Conservation (phyloP, 2,329 filamentous ascomycete species). For the Ascochyta koolunga region DNA sequence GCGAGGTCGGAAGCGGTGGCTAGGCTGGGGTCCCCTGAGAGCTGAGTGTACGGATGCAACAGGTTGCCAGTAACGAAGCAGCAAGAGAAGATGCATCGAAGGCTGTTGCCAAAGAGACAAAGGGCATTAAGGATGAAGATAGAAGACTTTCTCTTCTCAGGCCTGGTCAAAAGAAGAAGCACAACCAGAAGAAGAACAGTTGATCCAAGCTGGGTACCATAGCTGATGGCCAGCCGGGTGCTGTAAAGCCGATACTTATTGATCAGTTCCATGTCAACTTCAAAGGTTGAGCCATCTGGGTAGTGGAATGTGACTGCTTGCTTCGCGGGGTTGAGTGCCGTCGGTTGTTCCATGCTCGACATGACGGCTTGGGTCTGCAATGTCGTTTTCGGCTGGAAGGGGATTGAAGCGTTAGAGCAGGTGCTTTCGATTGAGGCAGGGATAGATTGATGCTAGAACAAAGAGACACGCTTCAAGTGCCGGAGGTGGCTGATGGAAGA, state of each 20-base stretch:
- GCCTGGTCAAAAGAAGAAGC: constrained; percentile 70
- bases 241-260: constrained; percentile 56
- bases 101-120: constrained; percentile 65
- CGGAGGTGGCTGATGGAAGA: neutral
- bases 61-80: constrained; percentile 67
- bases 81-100: constrained; percentile 64
- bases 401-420: neutral
- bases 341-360: constrained; percentile 11
- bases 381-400: neutral
- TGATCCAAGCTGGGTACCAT: constrained; percentile 73
- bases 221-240: constrained; percentile 64
- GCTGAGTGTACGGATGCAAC: constrained; percentile 65
- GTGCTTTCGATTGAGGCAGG: neutral
- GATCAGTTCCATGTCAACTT: constrained; percentile 52
- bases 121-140: constrained; percentile 70
- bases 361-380: neutral
- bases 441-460: neutral
- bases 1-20: constrained; percentile 55
- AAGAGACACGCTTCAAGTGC: neutral
- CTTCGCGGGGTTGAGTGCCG: constrained; percentile 57
- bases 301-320: constrained; percentile 58
- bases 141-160: constrained; percentile 66
- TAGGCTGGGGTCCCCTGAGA: constrained; percentile 60
- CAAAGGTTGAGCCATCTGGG: constrained; percentile 53
- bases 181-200: constrained; percentile 68